A percentile compares a stretch with the other conserved stretches of the same genome.
phyloP scores from a whole-genome alignment of 805 yeast genomes.

The Kuraishia floccosa region DNA sequence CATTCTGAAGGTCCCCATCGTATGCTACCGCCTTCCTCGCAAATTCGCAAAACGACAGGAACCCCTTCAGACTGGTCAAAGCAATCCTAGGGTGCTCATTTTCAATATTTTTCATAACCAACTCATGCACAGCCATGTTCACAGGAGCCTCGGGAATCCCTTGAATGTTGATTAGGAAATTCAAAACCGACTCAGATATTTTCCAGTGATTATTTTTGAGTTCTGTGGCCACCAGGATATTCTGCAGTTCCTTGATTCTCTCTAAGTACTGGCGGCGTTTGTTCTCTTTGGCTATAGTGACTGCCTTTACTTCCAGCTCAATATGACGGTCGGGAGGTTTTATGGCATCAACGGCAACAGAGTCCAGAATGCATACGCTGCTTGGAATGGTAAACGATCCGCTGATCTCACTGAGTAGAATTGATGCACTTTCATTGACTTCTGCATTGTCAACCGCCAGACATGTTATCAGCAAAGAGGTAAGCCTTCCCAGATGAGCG shows the following conservation, averaged over 20 bases:
- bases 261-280: constrained; percentile 35
- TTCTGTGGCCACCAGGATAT: constrained; percentile 16
- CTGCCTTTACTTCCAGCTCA: constrained; percentile 46
- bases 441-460: constrained; percentile 42
- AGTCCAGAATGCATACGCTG: constrained; percentile 40
- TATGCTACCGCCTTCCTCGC: constrained; percentile 30
- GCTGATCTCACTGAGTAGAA: constrained; percentile 31
- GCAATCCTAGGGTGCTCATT: constrained; percentile 64
- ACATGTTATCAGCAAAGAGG: constrained; percentile 40
- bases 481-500: constrained; percentile 33
- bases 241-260: constrained; percentile 30
- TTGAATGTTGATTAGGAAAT: constrained; percentile 41
- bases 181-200: constrained; percentile 32
- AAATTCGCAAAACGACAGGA: constrained; percentile 39
- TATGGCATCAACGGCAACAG: constrained; percentile 27
- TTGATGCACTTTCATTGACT: constrained; percentile 42
- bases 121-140: constrained; percentile 24
- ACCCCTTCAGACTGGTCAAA: constrained; percentile 46
- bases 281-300: constrained; percentile 48
- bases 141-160: constrained; percentile 36
- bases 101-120: constrained; percentile 34
- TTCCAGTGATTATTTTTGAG: constrained; percentile 42
- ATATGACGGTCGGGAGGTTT: constrained; percentile 52
- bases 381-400: constrained; percentile 33
- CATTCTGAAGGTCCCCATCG: constrained; percentile 34